Evolutionary conservation across 139 green algal species (phyloP).

Genomic region (Chlamydomonas sp.): DNA sequence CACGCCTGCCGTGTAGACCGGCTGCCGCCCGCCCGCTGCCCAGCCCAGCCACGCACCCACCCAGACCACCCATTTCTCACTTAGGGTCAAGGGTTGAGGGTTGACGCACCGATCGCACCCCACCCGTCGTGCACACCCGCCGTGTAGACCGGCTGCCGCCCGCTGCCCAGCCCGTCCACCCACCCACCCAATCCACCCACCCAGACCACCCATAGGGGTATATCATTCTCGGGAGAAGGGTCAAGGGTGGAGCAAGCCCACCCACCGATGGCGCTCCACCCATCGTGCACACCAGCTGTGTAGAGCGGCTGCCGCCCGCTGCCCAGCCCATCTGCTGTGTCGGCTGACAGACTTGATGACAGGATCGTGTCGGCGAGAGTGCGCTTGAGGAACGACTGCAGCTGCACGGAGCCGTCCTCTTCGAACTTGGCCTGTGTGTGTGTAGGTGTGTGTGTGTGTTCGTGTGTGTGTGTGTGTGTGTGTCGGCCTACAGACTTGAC

Average conservation of each 20-base stretch:
- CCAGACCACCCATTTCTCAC: too few species aligned
- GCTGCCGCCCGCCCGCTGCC: constrained; percentile 25
- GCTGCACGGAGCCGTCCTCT: constrained; percentile 66
- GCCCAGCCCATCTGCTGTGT: constrained; percentile 45
- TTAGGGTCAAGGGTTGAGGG: too few species aligned
- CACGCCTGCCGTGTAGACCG: constrained; percentile 28
- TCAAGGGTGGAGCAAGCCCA: background rate
- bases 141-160: constrained; percentile 13
- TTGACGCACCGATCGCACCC: constrained; percentile 31
- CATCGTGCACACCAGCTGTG: constrained; percentile 31
- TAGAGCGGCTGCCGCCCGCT: constrained; percentile 18
- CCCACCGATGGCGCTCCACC: constrained; percentile 33
- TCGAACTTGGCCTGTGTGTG: constrained; percentile 52
- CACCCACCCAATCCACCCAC: too few species aligned
- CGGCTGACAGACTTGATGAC: too few species aligned
- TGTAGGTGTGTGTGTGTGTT: too few species aligned
- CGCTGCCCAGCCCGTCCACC: constrained; percentile 44
- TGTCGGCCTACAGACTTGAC: too few species aligned
- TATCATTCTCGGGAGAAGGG: too few species aligned
- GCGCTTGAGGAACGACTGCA: constrained; percentile 42
- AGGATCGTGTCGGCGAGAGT: constrained; percentile 21
- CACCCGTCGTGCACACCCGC: constrained; percentile 45
- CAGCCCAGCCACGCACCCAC: constrained; percentile 41
- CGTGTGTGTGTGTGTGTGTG: too few species aligned
- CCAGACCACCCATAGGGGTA: too few species aligned